Evolutionary conservation across 306 rosid genomes (phyloP).

Genomic region (Prinsepia uniflora): DNA sequence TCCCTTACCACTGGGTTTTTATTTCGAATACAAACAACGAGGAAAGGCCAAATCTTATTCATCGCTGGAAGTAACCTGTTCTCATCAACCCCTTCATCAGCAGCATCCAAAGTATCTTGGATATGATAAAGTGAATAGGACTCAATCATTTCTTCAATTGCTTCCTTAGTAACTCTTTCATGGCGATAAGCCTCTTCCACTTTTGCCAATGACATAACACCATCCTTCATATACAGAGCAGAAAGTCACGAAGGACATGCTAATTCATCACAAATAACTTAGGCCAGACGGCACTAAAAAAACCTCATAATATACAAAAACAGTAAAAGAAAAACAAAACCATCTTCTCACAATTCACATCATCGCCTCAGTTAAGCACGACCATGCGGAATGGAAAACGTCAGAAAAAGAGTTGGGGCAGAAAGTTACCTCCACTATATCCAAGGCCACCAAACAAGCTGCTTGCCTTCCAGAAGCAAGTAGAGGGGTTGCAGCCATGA

Average conservation of each 20-base stretch:
- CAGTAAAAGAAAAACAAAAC: neutral
- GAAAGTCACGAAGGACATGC: neutral
- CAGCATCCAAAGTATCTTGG: slow-evolving; percentile 55
- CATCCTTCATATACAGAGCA: slow-evolving; percentile 38
- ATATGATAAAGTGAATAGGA: slow-evolving; percentile 53
- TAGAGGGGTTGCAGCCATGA: slow-evolving; percentile 69
- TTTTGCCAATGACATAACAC: slow-evolving; percentile 51
- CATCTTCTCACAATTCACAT: neutral
- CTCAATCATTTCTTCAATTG: slow-evolving; percentile 52
- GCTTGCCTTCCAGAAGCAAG: slow-evolving; percentile 66
- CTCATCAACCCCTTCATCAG: slow-evolving; percentile 69
- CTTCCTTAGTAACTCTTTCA: slow-evolving; percentile 69
- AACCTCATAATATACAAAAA: neutral
- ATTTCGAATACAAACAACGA: slow-evolving; percentile 70
- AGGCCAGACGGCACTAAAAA: neutral
- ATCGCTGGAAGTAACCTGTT: slow-evolving; percentile 94
- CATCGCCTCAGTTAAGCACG: neutral
- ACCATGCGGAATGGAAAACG: neutral
- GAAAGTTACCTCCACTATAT: slow-evolving; percentile 71
- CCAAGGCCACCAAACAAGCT: slow-evolving; percentile 69
- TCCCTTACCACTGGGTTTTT: slow-evolving; percentile 67
- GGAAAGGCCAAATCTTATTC: slow-evolving; percentile 92
- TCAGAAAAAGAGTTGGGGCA: slow-evolving; percentile 20
- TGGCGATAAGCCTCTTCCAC: slow-evolving; percentile 76
- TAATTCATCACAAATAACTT: neutral